Evolutionary conservation across 371 early-diverging fungal species (phyloP), one percentile per base, ranked within the genome.

Genomic region (Actinomucor elegans): DNA sequence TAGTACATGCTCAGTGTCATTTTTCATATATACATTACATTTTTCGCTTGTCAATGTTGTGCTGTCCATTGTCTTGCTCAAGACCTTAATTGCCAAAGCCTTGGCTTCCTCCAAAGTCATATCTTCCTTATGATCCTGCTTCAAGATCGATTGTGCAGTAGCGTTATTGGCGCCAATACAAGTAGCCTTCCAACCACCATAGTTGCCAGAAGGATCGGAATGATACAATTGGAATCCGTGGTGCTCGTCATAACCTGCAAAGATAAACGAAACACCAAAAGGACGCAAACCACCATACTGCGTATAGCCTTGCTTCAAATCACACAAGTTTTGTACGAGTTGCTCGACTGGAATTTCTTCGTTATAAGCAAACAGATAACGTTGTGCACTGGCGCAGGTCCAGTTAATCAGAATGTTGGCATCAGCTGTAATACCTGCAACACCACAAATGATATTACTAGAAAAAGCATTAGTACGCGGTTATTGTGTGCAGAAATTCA

Each of bases 171-270:
- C 94, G 18, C 99, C 99, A 64, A 98, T 96, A 73, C 96, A 94
- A 28, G 91, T 93, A 11, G 99, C 99, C 75, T 94, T 98, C 99
- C 99, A 99, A 32, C 96, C 96, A 65, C 91, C 86, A 69, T 98
- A 96, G 77, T 99, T 99, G 48, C 99, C 99, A 20, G 96, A 94
- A 4, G 99, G 99, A 74, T 99, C 99, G 8, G 97, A 94, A 65
- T 94, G 96, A 72, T 96, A 98, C 36, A 99, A 80, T 71, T 94
- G 95, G 84, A 97, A 98, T 9, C 98, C 96, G 52, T 80, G 72
- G 33, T 90, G 85, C 31, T 87, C 79, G 66, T 97, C 96, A 69
- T 88, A 93, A 20, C 99, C 99, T 26, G 95, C 98, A 70, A 94
- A 96, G 52, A 99, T 80, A 71, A 99, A 95, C 15, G 97, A 96